These are phyloP conservation scores for Citrus trifoliata DNA, from an alignment of 345 rosid species.

Conservation along the genomic window DNA sequence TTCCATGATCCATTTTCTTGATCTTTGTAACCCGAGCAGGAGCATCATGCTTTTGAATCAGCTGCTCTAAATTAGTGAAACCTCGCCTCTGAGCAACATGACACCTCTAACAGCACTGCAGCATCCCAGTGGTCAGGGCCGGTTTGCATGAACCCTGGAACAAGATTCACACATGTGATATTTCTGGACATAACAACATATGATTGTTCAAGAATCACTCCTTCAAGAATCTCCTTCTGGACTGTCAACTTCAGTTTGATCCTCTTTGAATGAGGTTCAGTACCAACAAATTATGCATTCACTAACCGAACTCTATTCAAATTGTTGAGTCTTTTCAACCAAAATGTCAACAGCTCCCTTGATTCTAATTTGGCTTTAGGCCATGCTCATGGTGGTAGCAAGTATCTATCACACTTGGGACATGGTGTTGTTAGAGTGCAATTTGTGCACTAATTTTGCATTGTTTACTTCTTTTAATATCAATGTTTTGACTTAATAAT, in stretches of 20 bases:
- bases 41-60: not conserved
- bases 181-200: slow-evolving; percentile 11
- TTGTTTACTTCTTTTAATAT: too few species aligned
- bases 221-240: slow-evolving; percentile 28
- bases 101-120: not conserved
- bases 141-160: slow-evolving; percentile 1
- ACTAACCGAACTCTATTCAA: not conserved
- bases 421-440: too few species aligned
- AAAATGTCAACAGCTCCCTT: not conserved
- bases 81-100: not conserved
- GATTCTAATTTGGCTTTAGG: not conserved
- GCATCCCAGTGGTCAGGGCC: not conserved
- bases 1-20: slow-evolving; percentile 5
- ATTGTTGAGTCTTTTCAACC: slow-evolving; percentile 5
- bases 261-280: not conserved
- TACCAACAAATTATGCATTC: not conserved
- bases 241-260: slow-evolving; percentile 5
- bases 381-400: not conserved
- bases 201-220: slow-evolving; percentile 24
- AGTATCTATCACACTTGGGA: too few species aligned
- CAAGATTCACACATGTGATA: slow-evolving; percentile 25
- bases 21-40: not conserved
- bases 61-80: slow-evolving; percentile 1
- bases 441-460: too few species aligned
- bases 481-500: too few species aligned